A percentile compares a stretch with the other conserved stretches of the same genome.
phyloP scores from a whole-genome alignment of 768 basidiomycete genomes.

The Vararia minispora region DNA sequence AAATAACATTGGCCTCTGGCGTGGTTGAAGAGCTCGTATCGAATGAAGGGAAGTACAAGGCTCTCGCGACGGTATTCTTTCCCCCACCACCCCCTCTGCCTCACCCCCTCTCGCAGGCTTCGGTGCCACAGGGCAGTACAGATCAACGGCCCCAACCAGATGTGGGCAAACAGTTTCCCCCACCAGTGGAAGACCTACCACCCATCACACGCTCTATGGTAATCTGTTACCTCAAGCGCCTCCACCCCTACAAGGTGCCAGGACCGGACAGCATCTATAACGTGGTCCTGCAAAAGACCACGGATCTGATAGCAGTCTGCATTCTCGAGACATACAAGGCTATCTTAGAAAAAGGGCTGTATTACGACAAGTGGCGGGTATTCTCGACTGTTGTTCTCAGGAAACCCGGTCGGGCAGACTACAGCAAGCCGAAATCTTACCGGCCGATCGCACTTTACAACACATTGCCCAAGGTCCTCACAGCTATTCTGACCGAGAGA shows the following conservation, averaged over 20 bases:
- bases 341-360: neutral
- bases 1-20: constrained; percentile 1
- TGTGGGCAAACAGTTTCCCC: constrained; percentile 4
- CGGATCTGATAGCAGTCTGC: constrained; percentile 4
- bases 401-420: constrained; percentile 18
- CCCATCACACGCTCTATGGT: constrained; percentile 14
- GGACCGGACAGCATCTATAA: constrained; percentile 18
- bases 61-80: constrained; percentile 18
- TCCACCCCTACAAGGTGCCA: constrained; percentile 16
- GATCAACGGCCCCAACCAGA: no score
- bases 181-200: neutral
- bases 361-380: constrained; percentile 7
- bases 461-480: constrained; percentile 10
- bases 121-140: no score
- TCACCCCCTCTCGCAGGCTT: neutral
- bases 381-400: constrained; percentile 14
- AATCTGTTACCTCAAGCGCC: neutral
- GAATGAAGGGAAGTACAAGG: constrained; percentile 15
- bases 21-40: neutral
- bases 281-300: constrained; percentile 9
- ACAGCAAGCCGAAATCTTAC: constrained; percentile 15
- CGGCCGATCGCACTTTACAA: constrained; percentile 17
- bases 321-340: constrained; percentile 14
- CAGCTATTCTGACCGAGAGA: constrained; percentile 7
- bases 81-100: constrained; percentile 11